Percentiles rank a stretch among this genome's conserved stretches.
These are phyloP conservation scores for Protomyces lactucae-debilis DNA, from an alignment of 1,139 yeast genomes.

Conservation along the genomic window DNA sequence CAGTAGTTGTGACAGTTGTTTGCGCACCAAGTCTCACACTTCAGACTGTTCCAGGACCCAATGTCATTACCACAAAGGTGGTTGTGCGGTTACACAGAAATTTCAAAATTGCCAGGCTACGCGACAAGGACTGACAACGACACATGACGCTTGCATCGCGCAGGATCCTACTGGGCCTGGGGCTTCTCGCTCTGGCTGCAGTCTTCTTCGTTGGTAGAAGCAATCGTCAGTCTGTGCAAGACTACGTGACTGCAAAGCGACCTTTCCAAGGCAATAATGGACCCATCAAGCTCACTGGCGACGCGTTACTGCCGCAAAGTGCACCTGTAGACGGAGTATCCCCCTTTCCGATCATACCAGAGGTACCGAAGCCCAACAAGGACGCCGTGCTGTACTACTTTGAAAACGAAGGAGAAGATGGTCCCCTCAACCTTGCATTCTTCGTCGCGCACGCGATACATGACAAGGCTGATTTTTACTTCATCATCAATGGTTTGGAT, in stretches of 20 bases:
- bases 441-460: conserved; percentile 17
- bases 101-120: too few relatives aligned
- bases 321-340: neutral
- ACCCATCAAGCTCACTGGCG: neutral
- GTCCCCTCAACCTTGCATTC: conserved; percentile 5
- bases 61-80: too few relatives aligned
- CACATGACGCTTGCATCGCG: neutral
- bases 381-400: conserved; percentile 11
- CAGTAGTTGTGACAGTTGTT: too few relatives aligned
- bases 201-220: neutral
- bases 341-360: neutral
- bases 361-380: neutral
- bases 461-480: conserved; percentile 18
- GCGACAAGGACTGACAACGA: neutral
- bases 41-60: too few relatives aligned
- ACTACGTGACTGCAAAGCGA: neutral
- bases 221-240: neutral
- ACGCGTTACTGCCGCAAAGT: neutral
- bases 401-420: conserved; percentile 1
- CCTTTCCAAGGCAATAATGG: neutral
- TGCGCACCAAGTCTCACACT: too few relatives aligned
- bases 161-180: neutral
- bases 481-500: conserved; percentile 11
- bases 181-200: neutral
- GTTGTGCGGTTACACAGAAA: too few relatives aligned